Base-by-base conservation (phyloP, 306 rosid genomes). In the Cicer chorassanicum region DNA sequence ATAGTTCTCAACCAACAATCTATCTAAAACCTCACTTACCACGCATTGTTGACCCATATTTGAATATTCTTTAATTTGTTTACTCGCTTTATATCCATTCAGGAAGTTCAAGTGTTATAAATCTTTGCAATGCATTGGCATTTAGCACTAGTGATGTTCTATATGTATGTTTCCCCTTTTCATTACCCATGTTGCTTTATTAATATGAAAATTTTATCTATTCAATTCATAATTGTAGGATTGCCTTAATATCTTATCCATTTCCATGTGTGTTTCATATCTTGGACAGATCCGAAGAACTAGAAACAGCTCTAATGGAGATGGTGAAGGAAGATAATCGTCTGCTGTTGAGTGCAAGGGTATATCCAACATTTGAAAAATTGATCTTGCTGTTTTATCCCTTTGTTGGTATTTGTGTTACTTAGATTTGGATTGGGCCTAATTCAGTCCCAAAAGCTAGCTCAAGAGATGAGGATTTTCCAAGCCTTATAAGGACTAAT, bases 251-350 rank as follows among this genome's bases (percentile, higher is more conserved):
- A 48, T 12, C 83, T 68, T 64, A 14, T 65, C 62, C 76, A 77
- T 77, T 40, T 79, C 48, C 80, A 45, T 78, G 66, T 40, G 68
- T 68, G 59, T 77, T 76, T 63, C 14, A 70, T 13, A 83, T 57
- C 43, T 62, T 85, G 85, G 72, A 68, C 86, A 94, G 99, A 83
- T 87, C 99, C 18, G 96, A 94, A 82, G 99, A 92, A 86, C 87
- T 94, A 68, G 97, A 94, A 89, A 94, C 96, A 54, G 96, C 97
- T 75, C 85, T 92, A 8, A 81, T 90, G 96, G 98, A 94, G 85
- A 88, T 88, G 89, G 97, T 92, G 80, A 68, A 82, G 84, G 84
- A 81, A 79, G 97, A 94, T 81, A 94, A 94, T 73, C 86, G 92
- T 55, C 87, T 80, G 74, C 82, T 88, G 82, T 75, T 94, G 82